These are phyloP conservation scores for Nephelium lappaceum DNA, from an alignment of 345 rosid species.

Conservation along the genomic window DNA sequence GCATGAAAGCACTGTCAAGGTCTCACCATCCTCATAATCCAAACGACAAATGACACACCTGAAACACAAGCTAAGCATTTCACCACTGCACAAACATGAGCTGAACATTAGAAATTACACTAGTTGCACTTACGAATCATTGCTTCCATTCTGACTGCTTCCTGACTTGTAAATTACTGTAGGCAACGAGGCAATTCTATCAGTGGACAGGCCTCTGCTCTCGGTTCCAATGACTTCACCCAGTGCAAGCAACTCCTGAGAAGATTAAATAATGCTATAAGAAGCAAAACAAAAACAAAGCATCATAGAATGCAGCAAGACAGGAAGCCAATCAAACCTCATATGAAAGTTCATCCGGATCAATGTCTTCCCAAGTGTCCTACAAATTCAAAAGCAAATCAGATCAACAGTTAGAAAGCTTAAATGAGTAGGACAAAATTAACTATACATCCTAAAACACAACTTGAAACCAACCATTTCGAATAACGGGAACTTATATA, in stretches of 20 bases:
- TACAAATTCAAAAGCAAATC: conserved; percentile 35
- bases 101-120: conserved; percentile 17
- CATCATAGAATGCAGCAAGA: conserved; percentile 8
- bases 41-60: conserved; percentile 92
- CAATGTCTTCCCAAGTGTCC: conserved; percentile 94
- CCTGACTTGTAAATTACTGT: conserved; percentile 69
- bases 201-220: conserved; percentile 91
- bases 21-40: conserved; percentile 88
- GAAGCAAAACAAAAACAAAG: conserved; percentile 8
- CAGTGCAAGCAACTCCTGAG: conserved; percentile 89
- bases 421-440: not conserved
- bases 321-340: conserved; percentile 56
- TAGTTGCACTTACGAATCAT: conserved; percentile 72
- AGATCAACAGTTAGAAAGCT: not conserved
- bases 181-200: conserved; percentile 77
- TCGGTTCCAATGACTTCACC: conserved; percentile 90
- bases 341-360: conserved; percentile 89
- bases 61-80: conserved; percentile 31
- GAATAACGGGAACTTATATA: not conserved
- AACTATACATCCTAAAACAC: not conserved
- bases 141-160: conserved; percentile 74
- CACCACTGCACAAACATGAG: not conserved
- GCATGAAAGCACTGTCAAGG: conserved; percentile 82
- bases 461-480: not conserved
- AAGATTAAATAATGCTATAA: conserved; percentile 9